A percentile compares a stretch with the other conserved stretches of the same genome.
Conservation (phyloP, 2,329 filamentous ascomycete species). For the Truncatella angustata region DNA sequence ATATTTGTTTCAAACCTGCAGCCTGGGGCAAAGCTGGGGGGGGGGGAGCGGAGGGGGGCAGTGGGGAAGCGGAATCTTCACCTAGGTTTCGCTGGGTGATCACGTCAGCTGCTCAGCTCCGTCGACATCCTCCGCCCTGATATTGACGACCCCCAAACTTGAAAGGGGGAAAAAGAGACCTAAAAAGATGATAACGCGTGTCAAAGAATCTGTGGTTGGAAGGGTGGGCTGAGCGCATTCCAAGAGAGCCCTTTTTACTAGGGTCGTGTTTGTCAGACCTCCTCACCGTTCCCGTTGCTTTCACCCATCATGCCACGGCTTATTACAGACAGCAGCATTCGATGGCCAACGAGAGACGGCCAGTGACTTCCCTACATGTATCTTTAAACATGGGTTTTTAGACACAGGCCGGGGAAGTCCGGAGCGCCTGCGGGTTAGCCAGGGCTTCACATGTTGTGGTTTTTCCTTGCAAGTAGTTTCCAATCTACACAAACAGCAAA, state of each 20-base stretch:
- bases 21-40: slow-evolving; percentile 1
- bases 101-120: slow-evolving; percentile 9
- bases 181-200: no score
- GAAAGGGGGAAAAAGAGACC: not conserved
- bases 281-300: not conserved
- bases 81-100: not conserved
- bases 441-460: no score
- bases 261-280: no score
- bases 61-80: not conserved
- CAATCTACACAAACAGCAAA: no score
- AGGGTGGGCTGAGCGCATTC: not conserved
- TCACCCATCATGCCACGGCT: not conserved
- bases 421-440: not conserved
- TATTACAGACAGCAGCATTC: not conserved
- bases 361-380: not conserved
- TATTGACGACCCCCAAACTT: slow-evolving; percentile 1
- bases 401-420: slow-evolving; percentile 8
- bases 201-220: no score
- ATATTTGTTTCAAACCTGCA: slow-evolving; percentile 7
- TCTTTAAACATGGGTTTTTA: not conserved
- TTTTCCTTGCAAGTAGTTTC: no score
- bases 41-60: not conserved
- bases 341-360: not conserved
- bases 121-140: not conserved
- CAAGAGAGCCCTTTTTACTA: not conserved